A percentile compares a stretch with the other conserved stretches of the same genome.
These are phyloP conservation scores for Leptographium lundbergii DNA, from an alignment of 2,329 filamentous ascomycete genomes.

Conservation along the genomic window DNA sequence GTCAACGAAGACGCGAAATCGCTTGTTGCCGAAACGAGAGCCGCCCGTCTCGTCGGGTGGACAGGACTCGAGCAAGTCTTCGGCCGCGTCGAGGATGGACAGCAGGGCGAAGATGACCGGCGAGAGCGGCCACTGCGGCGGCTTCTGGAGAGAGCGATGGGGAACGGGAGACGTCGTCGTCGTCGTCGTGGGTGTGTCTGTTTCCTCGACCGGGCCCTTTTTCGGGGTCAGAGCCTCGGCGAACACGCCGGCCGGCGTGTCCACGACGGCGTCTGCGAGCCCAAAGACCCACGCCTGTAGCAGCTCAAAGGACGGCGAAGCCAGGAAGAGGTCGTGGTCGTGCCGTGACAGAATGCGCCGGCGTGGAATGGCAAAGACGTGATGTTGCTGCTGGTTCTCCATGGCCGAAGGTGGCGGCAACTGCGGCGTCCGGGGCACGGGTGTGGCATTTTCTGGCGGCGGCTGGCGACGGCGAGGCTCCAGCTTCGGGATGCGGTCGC, in stretches of 20 bases:
- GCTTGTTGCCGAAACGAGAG: slow-evolving; percentile 88
- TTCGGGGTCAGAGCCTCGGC: slow-evolving; percentile 17
- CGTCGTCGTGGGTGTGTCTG: not conserved
- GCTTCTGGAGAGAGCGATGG: not conserved
- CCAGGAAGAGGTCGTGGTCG: slow-evolving; percentile 72
- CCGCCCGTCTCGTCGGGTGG: slow-evolving; percentile 79
- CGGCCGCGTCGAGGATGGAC: slow-evolving; percentile 55
- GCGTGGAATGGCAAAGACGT: slow-evolving; percentile 53
- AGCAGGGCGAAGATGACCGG: slow-evolving; percentile 54
- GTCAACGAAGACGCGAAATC: slow-evolving; percentile 74
- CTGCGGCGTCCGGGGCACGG: slow-evolving; percentile 62
- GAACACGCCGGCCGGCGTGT: slow-evolving; percentile 29
- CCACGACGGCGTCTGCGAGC: slow-evolving; percentile 68
- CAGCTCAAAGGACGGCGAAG: slow-evolving; percentile 62
- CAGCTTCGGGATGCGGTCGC: slow-evolving; percentile 51
- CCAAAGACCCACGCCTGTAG: slow-evolving; percentile 77
- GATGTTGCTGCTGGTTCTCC: slow-evolving; percentile 35
- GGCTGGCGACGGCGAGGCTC: slow-evolving; percentile 47
- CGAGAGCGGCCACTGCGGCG: slow-evolving; percentile 35
- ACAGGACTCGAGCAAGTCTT: slow-evolving; percentile 50
- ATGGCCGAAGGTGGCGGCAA: slow-evolving; percentile 51
- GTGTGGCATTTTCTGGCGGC: slow-evolving; percentile 39
- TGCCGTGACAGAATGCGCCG: slow-evolving; percentile 68
- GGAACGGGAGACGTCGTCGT: not conserved
- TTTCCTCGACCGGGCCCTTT: not conserved